A percentile compares a stretch with the other conserved stretches of the same genome.
Evolutionary conservation across 2,329 filamentous ascomycete genomes (phyloP).

Genomic region (Penicillium paneum): DNA sequence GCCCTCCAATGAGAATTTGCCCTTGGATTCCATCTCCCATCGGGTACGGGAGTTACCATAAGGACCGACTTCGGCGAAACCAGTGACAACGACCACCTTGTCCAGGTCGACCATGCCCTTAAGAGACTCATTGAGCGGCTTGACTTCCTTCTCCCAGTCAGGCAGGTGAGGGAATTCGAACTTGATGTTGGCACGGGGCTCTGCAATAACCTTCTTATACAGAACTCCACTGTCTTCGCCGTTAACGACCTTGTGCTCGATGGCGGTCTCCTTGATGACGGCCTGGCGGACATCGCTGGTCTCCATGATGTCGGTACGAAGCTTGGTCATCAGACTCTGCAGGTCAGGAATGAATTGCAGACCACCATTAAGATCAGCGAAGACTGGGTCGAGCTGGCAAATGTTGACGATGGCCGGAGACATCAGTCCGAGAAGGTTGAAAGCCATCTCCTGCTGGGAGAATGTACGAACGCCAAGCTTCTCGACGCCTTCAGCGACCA

Average conservation of each 20-base stretch:
- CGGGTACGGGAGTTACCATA: conserved; percentile 98
- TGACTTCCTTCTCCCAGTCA: conserved; percentile 86
- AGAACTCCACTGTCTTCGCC: conserved; percentile 87
- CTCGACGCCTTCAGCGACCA: conserved; percentile 95
- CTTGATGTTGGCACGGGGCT: conserved; percentile 96
- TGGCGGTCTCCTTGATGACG: conserved; percentile 90
- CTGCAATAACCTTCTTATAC: conserved; percentile 90
- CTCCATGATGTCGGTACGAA: conserved; percentile 92
- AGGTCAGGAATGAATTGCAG: conserved; percentile 96
- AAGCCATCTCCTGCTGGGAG: conserved; percentile 99
- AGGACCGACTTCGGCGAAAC: conserved; percentile 77
- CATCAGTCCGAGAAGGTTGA: conserved; percentile 96
- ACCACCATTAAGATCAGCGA: conserved; percentile 94
- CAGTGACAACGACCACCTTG: conserved; percentile 95
- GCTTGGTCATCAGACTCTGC: conserved; percentile 87
- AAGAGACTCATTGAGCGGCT: conserved; percentile 80
- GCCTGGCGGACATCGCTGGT: conserved; percentile 90
- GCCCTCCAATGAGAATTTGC: conserved; percentile 94
- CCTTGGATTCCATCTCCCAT: conserved; percentile 99
- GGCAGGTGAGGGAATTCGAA: conserved; percentile 90
- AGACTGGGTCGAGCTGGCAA: conserved; percentile 92
- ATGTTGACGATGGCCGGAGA: conserved; percentile 89
- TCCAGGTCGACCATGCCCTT: conserved; percentile 99
- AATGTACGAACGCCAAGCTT: conserved; percentile 96
- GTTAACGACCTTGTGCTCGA: conserved; percentile 97